Evolutionary conservation across 2,329 filamentous ascomycete species (phyloP), one percentile per base, ranked within the genome.

Genomic region (Trichoderma hamatum): DNA sequence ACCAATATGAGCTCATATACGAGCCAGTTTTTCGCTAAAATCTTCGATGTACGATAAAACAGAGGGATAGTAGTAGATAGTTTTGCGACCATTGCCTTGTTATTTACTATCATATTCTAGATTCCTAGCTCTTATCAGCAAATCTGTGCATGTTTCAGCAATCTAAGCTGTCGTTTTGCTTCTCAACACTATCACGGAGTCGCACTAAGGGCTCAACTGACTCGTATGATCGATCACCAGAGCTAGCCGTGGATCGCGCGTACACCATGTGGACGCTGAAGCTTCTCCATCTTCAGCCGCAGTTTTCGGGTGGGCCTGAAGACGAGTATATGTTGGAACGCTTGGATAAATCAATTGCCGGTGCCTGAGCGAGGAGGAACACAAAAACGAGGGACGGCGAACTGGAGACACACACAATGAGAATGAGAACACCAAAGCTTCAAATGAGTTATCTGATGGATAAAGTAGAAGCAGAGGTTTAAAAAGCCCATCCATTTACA

Each of bases 211-310:
- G 2, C 14, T 58, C 21, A 32, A 51, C 54, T 67, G 63, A 67
- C 63, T 67, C 63, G 56, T 28, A 26, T 55, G 46, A 62, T 62
- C 55, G 34, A 30, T 51, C 10, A 5, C 58, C 55, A 56, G n/a
- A 34, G 5, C 16, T 24, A 46, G 30, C 4, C 28, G 30, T 49
- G 51, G 60, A 52, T 51, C 36, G 28, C 16, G 52, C n/a, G 32
- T 39, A 21, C 51, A 34, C 51, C 24, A 28, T 51, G 39, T 51
- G 36, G 54, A 14, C 30, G 64, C 64, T 32, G 28, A 13, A 10
- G 32, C 13, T n/a, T 36, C 39, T 67, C 39, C 64, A 59, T 43
- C 52, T 26, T 66, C 63, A 49, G 52, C 63, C 28, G n/a, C 39
- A 49, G 36, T 46, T 36, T n/a, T 43, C 9, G 7, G 5, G 26